Base-by-base conservation (phyloP, 495 filamentous ascomycete genomes). In the Rhizodiscina lignyota region DNA sequence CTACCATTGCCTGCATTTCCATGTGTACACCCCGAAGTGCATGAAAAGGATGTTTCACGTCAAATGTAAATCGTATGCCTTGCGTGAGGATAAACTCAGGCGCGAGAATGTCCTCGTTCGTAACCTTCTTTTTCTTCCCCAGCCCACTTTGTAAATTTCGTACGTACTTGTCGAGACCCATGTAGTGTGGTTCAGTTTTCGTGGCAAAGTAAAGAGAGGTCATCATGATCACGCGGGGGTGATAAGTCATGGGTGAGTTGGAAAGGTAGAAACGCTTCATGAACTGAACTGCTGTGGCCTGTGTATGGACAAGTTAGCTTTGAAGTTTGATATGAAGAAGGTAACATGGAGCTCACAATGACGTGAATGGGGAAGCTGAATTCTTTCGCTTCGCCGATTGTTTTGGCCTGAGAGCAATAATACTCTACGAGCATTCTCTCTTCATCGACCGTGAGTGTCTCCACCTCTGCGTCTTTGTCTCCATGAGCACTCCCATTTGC, bases 221-320 rank as follows among this genome's bases (percentile, higher is more conserved):
- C 19, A 78, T 72, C 46, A 91, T 72, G 52, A 97, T 85, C 37
- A 74, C 70, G 42, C 79, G 78, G 0, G 85, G 86, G 41, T 84
- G 80, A 52, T 94, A 92, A 24, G 86, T 94, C 78, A 96, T 87
- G 37, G 82, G 72, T 23, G 80, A 89, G 56, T 93, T 93, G 40
- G 77, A 82, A 18, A 94, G 68, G 58, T 94, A 97, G 65, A 97
- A 94, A 37, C 89, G 79, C 35, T 79, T 76, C 30, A 96, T 71
- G 56, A 85, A 94, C 56, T 87, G 80, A 29, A 89, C 77, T 21
- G 84, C 84, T 20, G 91, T 97, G 5, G 85, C 82, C 70, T 81
- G 50, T 11, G 18, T 38, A 29, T 20, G 16, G 6, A 30, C 11
- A 18, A 18, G n/a, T 17, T 17, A 19, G 32, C 5, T 21, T 10